A percentile compares a stretch with the other conserved stretches of the same genome.
Evolutionary conservation across 1,284 basidiomycete genomes (phyloP).

Genomic region (Ganoderma lucidum): DNA sequence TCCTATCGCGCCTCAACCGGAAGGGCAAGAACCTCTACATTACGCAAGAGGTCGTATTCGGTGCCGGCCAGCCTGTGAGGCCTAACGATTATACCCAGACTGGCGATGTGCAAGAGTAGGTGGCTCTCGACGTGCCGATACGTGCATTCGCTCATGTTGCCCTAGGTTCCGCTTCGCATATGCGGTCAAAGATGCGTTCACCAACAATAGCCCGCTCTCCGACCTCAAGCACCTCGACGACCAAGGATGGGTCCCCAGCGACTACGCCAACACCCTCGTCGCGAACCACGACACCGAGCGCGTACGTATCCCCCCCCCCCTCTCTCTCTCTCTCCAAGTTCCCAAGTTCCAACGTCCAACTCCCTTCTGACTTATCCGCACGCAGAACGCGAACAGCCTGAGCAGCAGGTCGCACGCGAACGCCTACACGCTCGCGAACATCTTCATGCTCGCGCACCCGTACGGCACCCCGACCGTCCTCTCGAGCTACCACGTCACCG

Average conservation of each 20-base stretch:
- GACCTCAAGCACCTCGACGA: slow-evolving; percentile 61
- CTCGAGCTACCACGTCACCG: slow-evolving; percentile 62
- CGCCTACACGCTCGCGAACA: slow-evolving; percentile 63
- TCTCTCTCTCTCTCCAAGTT: neutral
- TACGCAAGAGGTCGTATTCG: slow-evolving; percentile 67
- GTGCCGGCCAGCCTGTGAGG: slow-evolving; percentile 58
- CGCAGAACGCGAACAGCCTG: slow-evolving; percentile 60
- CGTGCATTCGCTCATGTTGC: neutral
- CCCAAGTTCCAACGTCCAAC: too few species aligned
- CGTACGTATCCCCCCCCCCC: slow-evolving; percentile 43
- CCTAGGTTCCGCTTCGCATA: slow-evolving; percentile 68
- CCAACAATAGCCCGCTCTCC: slow-evolving; percentile 54
- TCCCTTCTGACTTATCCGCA: neutral
- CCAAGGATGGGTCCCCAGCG: slow-evolving; percentile 63
- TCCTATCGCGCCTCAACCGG: slow-evolving; percentile 51
- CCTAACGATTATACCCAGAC: slow-evolving; percentile 63
- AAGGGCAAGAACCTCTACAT: slow-evolving; percentile 52
- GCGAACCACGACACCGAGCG: slow-evolving; percentile 77
- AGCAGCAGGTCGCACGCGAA: slow-evolving; percentile 69
- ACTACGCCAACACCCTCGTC: slow-evolving; percentile 69
- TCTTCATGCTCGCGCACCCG: slow-evolving; percentile 73
- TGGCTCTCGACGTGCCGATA: neutral
- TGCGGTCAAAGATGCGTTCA: slow-evolving; percentile 60
- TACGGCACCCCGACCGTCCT: slow-evolving; percentile 73
- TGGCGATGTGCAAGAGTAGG: slow-evolving; percentile 75